These are phyloP conservation scores for Aspergillus sp. DNA, from an alignment of 2,329 filamentous ascomycete species.

Conservation along the genomic window DNA sequence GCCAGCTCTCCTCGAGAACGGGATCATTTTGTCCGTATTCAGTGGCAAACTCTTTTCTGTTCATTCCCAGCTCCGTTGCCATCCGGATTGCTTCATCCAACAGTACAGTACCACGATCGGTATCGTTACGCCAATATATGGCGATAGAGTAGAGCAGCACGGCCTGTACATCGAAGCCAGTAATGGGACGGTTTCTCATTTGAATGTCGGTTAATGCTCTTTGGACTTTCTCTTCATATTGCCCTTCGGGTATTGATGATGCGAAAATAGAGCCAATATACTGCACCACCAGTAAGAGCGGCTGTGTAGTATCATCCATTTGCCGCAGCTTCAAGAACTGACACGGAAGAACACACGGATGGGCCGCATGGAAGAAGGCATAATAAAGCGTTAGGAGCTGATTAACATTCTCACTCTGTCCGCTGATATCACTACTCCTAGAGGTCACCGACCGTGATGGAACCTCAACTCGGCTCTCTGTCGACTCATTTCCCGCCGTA, in stretches of 20 bases:
- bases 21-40: conserved; percentile 2
- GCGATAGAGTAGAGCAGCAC: conserved; percentile 16
- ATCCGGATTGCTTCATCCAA: conserved; percentile 7
- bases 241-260: neutral
- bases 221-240: conserved; percentile 1
- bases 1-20: conserved; percentile 41
- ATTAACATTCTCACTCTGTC: neutral
- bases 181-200: neutral
- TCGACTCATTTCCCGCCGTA: neutral
- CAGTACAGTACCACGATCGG: conserved; percentile 2
- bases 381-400: conserved; percentile 15
- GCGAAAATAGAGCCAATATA: conserved; percentile 18
- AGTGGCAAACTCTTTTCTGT: conserved; percentile 1
- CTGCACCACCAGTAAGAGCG: conserved; percentile 16
- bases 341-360: conserved; percentile 18
- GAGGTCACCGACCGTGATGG: neutral
- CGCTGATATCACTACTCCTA: neutral
- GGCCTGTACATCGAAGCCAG: conserved; percentile 14
- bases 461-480: neutral
- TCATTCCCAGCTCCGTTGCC: conserved; percentile 8
- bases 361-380: conserved; percentile 18
- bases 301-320: conserved; percentile 8
- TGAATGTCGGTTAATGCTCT: neutral
- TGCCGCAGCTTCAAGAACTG: conserved; percentile 6
- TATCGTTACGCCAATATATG: conserved; percentile 12